Percentiles rank a stretch among this genome's conserved stretches.
Evolutionary conservation across 768 basidiomycete species (phyloP).

Genomic region (Tephrocybe sp.): DNA sequence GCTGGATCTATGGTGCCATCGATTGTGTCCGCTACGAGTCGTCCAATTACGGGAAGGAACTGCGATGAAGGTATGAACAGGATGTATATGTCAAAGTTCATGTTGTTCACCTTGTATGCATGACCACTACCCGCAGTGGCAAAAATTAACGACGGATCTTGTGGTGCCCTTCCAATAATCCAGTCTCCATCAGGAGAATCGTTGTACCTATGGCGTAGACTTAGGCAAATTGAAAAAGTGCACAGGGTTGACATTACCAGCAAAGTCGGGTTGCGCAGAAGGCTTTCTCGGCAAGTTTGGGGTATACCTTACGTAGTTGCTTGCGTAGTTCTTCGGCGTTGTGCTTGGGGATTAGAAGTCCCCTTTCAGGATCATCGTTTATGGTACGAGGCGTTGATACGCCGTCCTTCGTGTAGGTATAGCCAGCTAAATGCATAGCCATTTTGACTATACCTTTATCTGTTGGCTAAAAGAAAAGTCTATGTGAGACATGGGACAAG

Average conservation of each 20-base stretch:
- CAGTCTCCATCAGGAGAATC: constrained; percentile 87
- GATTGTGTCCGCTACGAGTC: constrained; percentile 70
- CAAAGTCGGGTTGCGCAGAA: constrained; percentile 78
- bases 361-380: constrained; percentile 53
- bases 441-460: constrained; percentile 70
- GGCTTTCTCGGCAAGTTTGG: constrained; percentile 70
- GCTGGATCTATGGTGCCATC: constrained; percentile 56
- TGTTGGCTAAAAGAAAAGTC: constrained; percentile 50
- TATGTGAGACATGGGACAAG: background rate
- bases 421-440: constrained; percentile 75
- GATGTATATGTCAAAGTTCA: background rate
- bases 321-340: constrained; percentile 49
- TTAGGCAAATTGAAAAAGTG: background rate
- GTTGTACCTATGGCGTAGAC: constrained; percentile 64
- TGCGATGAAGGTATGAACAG: constrained; percentile 26
- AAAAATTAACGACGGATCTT: constrained; percentile 59
- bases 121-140: constrained; percentile 91
- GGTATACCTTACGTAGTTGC: constrained; percentile 60
- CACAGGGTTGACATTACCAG: constrained; percentile 49
- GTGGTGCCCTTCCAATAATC: constrained; percentile 75
- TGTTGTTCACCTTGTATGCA: constrained; percentile 68
- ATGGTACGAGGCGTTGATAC: constrained; percentile 81
- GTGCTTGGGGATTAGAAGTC: constrained; percentile 62
- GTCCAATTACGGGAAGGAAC: constrained; percentile 87
- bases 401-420: constrained; percentile 44